Conservation (phyloP, 140 eudicot genomes). For the Bidens hawaiensis region DNA sequence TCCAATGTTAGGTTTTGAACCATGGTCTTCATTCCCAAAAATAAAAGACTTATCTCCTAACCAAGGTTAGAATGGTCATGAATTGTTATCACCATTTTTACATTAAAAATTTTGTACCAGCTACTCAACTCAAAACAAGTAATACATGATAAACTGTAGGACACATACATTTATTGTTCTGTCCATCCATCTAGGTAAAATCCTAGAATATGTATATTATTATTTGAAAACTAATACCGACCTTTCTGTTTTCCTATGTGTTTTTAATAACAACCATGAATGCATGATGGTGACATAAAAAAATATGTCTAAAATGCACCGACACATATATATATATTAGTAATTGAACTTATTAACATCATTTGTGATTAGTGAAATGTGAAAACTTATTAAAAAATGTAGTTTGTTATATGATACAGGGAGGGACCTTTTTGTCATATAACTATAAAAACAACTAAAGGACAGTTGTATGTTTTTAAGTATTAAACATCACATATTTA, state of each 20-base stretch:
- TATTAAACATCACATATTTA: not conserved
- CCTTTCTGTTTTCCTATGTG: too few species aligned
- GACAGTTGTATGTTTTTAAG: not conserved
- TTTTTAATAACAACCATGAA: too few species aligned
- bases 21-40: too few species aligned
- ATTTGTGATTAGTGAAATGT: too few species aligned
- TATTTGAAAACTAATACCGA: not conserved
- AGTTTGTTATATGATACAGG: not conserved
- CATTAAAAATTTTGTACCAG: too few species aligned
- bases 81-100: too few species aligned
- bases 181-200: too few species aligned
- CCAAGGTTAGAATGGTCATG: too few species aligned
- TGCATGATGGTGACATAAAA: not conserved
- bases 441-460: not conserved
- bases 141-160: not conserved
- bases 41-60: too few species aligned
- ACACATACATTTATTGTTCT: not conserved
- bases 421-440: not conserved
- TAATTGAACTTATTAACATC: not conserved
- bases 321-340: not conserved
- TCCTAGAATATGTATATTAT: not conserved
- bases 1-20: too few species aligned
- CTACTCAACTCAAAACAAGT: not conserved
- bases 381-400: not conserved
- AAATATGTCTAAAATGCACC: not conserved